Conservation (phyloP, 805 yeast species). For the Jamesozyma piceae region DNA sequence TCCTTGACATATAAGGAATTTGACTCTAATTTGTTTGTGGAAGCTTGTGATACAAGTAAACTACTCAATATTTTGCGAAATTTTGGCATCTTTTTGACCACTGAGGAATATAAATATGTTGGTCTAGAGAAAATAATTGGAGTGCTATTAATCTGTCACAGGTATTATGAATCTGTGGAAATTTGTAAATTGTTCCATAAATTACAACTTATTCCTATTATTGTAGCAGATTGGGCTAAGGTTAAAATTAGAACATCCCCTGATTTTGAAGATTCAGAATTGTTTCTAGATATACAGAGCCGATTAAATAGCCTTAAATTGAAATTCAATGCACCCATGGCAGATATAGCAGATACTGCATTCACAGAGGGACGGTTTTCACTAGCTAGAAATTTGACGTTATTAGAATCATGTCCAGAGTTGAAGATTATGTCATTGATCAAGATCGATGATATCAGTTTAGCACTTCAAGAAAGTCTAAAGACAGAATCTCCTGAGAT, state of each 20-base stretch:
- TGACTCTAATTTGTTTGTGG: constrained; percentile 53
- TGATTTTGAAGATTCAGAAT: constrained; percentile 47
- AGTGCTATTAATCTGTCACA: constrained; percentile 48
- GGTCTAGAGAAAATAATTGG: constrained; percentile 51
- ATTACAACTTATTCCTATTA: constrained; percentile 34
- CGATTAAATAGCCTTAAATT: constrained; percentile 7
- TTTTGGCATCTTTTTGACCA: constrained; percentile 64
- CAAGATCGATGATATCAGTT: constrained; percentile 60
- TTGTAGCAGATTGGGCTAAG: constrained; percentile 77
- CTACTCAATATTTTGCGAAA: constrained; percentile 59
- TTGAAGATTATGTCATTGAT: constrained; percentile 56
- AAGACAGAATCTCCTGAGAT: constrained; percentile 54
- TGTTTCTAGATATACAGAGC: constrained; percentile 40
- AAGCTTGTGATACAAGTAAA: constrained; percentile 51
- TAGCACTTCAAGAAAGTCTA: constrained; percentile 60
- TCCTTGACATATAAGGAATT: constrained; percentile 42
- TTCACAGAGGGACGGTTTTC: constrained; percentile 60
- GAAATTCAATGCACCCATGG: constrained; percentile 34
- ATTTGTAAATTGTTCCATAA: constrained; percentile 43
- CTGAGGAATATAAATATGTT: constrained; percentile 39
- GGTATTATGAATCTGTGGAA: constrained; percentile 54
- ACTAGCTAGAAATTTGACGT: constrained; percentile 58
- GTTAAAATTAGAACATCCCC: constrained; percentile 50
- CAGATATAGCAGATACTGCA: constrained; percentile 20
- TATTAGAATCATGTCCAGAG: constrained; percentile 50